Conservation (phyloP, 495 filamentous ascomycete species). For the Aspergillus bertholletiae region DNA sequence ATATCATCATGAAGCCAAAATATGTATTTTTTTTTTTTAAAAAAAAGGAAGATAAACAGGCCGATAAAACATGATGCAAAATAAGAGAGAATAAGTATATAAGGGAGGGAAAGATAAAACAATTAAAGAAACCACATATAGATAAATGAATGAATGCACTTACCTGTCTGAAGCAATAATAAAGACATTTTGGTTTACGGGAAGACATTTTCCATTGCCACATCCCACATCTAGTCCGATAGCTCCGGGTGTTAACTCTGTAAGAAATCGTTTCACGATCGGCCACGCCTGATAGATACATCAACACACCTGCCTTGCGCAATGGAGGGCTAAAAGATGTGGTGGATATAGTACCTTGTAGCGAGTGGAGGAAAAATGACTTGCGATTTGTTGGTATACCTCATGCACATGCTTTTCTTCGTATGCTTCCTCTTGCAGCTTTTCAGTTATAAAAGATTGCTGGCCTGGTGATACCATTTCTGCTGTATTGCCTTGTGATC, state of each 20-base stretch:
- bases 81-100: no score
- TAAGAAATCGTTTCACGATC: constrained; percentile 78
- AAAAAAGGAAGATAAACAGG: constrained; percentile 7
- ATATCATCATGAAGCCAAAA: no score
- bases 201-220: constrained; percentile 94
- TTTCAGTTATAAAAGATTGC: background rate
- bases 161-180: constrained; percentile 87
- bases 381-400: constrained; percentile 92
- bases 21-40: no score
- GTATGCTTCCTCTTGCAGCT: constrained; percentile 47
- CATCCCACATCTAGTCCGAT: constrained; percentile 86
- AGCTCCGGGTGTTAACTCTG: constrained; percentile 61
- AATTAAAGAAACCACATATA: background rate
- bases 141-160: constrained; percentile 15
- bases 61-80: background rate
- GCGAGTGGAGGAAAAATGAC: constrained; percentile 90
- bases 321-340: background rate
- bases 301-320: no score
- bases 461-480: constrained; percentile 10
- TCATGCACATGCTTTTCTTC: constrained; percentile 85
- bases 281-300: constrained; percentile 75
- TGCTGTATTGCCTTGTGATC: background rate
- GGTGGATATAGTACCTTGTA: constrained; percentile 67
- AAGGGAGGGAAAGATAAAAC: no score
- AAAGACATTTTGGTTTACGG: constrained; percentile 72